Evolutionary conservation across 345 rosid genomes (phyloP).

Genomic region (Moricandia moricandioides): DNA sequence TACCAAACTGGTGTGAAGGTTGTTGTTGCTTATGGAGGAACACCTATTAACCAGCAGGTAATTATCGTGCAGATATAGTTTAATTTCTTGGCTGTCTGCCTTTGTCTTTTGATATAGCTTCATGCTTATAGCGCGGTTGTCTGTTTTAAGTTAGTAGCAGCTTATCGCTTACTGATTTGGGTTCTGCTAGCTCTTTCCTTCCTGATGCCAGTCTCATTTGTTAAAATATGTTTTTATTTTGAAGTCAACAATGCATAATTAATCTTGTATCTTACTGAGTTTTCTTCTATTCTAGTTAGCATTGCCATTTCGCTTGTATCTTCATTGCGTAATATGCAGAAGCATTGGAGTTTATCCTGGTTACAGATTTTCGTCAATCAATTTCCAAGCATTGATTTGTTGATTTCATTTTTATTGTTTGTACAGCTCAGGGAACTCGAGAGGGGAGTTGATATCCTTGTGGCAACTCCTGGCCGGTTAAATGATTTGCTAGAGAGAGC

Average conservation of each 20-base stretch:
- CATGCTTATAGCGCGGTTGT: not conserved
- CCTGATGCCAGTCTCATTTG: not conserved
- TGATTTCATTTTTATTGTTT: slow-evolving; percentile 24
- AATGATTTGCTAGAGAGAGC: not conserved
- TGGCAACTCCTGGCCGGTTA: not conserved
- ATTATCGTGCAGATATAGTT: not conserved
- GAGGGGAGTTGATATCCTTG: not conserved
- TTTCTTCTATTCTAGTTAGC: not conserved
- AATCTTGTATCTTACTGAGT: not conserved
- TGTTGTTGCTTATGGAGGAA: slow-evolving; percentile 99
- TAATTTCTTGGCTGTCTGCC: not conserved
- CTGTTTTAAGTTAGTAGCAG: not conserved
- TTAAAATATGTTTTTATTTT: not conserved
- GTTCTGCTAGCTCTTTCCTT: not conserved
- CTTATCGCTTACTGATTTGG: not conserved
- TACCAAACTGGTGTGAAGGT: slow-evolving; percentile 99
- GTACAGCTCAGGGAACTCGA: slow-evolving; percentile 45
- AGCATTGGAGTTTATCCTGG: not conserved
- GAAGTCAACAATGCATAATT: not conserved
- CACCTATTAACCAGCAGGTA: slow-evolving; percentile 95
- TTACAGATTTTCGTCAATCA: slow-evolving; percentile 6
- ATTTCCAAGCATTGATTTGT: not conserved
- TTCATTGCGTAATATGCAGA: not conserved
- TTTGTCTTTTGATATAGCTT: not conserved
- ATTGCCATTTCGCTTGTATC: not conserved